phyloP scores from a whole-genome alignment of 768 basidiomycete genomes.

The Pulveroboletus sp. region DNA sequence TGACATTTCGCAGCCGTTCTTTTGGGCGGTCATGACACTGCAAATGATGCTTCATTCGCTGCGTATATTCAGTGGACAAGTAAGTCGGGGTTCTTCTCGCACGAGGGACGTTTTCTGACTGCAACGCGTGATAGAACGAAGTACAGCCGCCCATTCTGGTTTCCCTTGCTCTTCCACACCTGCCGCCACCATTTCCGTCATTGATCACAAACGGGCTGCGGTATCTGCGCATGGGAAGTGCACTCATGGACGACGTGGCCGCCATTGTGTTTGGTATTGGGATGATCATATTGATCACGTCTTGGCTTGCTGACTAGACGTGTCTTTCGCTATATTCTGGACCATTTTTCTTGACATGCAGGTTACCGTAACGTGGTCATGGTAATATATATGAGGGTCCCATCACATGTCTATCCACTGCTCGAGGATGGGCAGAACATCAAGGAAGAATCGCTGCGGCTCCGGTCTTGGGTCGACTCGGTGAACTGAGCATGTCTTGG shows the following conservation, averaged over 20 bases:
- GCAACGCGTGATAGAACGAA: constrained; percentile 41
- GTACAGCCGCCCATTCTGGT: constrained; percentile 57
- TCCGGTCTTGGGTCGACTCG: constrained; percentile 32
- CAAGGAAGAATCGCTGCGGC: constrained; percentile 38
- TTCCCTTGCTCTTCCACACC: constrained; percentile 54
- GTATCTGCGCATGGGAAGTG: constrained; percentile 63
- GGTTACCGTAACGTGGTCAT: constrained; percentile 4
- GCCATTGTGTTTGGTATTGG: constrained; percentile 70
- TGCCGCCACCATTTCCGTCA: constrained; percentile 61
- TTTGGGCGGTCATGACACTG: constrained; percentile 75
- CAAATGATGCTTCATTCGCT: constrained; percentile 68
- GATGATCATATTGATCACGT: constrained; percentile 51
- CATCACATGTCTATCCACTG: neutral
- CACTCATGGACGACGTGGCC: constrained; percentile 69
- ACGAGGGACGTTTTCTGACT: constrained; percentile 3
- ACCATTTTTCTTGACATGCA: constrained; percentile 1
- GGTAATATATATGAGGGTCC: neutral
- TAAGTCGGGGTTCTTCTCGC: constrained; percentile 33
- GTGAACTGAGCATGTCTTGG: constrained; percentile 28
- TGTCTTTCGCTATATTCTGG: neutral
- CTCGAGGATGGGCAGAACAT: neutral
- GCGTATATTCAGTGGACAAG: constrained; percentile 65
- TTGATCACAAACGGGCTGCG: constrained; percentile 59
- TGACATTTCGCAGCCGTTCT: constrained; percentile 54
- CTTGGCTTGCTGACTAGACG: constrained; percentile 35